Conservation (phyloP, 129 eudicot species). For the Helianthus tuberosus region DNA sequence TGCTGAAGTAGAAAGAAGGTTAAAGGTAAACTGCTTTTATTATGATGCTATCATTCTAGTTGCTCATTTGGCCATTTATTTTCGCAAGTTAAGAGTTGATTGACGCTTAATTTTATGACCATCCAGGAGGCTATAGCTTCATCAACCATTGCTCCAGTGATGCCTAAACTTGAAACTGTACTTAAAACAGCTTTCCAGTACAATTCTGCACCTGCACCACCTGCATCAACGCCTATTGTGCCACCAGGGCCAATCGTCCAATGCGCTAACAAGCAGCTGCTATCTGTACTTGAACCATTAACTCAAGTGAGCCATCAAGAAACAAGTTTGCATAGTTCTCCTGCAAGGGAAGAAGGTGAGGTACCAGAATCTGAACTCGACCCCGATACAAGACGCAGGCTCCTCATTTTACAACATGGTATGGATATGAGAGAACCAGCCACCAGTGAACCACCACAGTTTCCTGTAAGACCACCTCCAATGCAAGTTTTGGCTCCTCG, state of each 20-base stretch:
- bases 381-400: conserved; percentile 95
- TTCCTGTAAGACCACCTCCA: conserved; percentile 70
- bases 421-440: conserved; percentile 77
- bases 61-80: background rate
- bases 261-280: conserved; percentile 48
- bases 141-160: background rate
- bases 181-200: background rate
- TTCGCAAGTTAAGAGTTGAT: background rate
- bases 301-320: conserved; percentile 63
- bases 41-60: background rate
- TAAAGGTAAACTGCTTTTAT: conserved; percentile 56
- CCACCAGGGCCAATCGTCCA: conserved; percentile 54
- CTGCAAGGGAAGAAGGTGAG: conserved; percentile 98
- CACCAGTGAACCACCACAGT: conserved; percentile 49
- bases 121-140: background rate
- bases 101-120: background rate
- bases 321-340: conserved; percentile 73
- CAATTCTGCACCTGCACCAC: conserved; percentile 34
- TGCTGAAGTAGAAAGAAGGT: conserved; percentile 82
- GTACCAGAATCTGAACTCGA: conserved; percentile 97
- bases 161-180: background rate
- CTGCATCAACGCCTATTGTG: conserved; percentile 47
- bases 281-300: conserved; percentile 55
- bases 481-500: conserved; percentile 61
- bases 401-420: conserved; percentile 94